Conservation (phyloP, 2,329 filamentous ascomycete species). For the Curvularia lunata region DNA sequence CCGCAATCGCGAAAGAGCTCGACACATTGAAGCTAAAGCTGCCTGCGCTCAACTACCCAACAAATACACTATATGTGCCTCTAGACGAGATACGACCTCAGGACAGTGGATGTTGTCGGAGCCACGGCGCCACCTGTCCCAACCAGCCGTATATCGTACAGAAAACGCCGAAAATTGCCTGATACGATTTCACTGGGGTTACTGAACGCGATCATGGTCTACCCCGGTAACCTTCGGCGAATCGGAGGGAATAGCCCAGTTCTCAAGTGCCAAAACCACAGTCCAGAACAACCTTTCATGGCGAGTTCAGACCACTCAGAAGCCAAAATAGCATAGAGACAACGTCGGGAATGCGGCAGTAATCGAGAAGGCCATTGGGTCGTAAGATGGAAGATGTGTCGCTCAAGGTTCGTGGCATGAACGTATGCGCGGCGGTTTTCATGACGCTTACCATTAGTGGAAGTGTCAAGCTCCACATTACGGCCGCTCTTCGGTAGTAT, state of each 20-base stretch:
- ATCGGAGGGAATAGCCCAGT: conserved; percentile 1
- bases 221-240: background rate
- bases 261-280: background rate
- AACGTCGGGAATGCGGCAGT: background rate
- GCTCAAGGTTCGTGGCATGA: background rate
- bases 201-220: background rate
- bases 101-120: background rate
- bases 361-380: background rate
- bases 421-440: background rate
- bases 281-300: background rate
- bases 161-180: conserved; percentile 1
- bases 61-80: background rate
- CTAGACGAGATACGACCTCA: background rate
- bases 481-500: background rate
- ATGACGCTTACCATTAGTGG: background rate
- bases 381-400: background rate
- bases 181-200: background rate
- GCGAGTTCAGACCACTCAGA: background rate
- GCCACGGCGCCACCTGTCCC: background rate
- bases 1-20: background rate
- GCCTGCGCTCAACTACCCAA: background rate
- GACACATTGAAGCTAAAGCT: background rate
- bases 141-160: background rate
- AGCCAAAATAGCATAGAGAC: background rate
- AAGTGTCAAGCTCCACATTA: background rate